Evolutionary conservation across 2,329 filamentous ascomycete genomes (phyloP), one percentile per base, ranked within the genome.

Genomic region (Fusarium annulatum): DNA sequence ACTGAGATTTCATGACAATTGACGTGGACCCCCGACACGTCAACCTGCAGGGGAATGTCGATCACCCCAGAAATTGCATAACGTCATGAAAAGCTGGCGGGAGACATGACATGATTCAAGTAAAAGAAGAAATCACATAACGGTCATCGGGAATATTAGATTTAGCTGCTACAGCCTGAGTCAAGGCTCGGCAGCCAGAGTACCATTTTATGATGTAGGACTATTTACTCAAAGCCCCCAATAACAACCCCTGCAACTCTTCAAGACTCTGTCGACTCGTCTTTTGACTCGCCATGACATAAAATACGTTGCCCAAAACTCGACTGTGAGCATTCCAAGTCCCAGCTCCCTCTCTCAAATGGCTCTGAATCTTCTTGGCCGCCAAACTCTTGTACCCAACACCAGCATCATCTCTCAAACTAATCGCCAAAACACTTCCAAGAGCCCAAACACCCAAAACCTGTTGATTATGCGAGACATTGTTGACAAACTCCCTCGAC

Each of bases 361-460:
- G 76, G 5, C 80, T 78, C 51, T 87, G 85, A 1, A 89, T 73
- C 1, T 80, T 80, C n/a, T 79, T 78, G 0, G 87, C 86, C 0
- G 84, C 86, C 18, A 81, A 83, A 69, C 86, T 87, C 64, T 82
- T 85, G 71, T 88, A 88, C 0, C 86, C 86, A 2, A 81, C 73
- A 7, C 82, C 84, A 14, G 82, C 81, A 2, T 81, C 78, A 18
- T 85, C 84, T 8, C 80, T 78, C 61, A 90, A 76, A 33, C 85
- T 85, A 42, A 97, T 90, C 1, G 92, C 91, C 16, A 96, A 84
- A 2, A 96, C 92, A 5, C 89, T 93, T 0, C 94, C 94, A 2
- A 96, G 82, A 0, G 93, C 92, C 84, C 94, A 93, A 1, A 92
- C 89, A 12, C 91, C 89, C 6, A 89, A 85, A 0, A 96, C 89